Base-by-base conservation (phyloP, 148 eudicot species). In the Polygonum aviculare region DNA sequence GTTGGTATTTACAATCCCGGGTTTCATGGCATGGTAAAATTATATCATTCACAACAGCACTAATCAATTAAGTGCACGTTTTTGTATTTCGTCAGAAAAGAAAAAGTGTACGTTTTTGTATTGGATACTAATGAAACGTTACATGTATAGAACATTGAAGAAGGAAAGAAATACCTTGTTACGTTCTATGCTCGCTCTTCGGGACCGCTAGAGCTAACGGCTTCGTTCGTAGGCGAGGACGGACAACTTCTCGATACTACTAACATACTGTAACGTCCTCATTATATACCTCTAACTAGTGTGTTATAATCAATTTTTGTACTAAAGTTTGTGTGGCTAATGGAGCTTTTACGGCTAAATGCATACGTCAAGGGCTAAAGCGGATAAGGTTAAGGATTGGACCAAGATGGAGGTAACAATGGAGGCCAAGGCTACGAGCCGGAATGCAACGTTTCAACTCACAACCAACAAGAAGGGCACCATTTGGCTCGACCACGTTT, bases 401-500 rank as follows among this genome's bases (percentile, higher is more conserved):
- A 86, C 88, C 62, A 94, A 79, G 79, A 62, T 85, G 72, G 85
- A 86, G 83, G 65, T 80, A 18, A 52, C 71, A 11, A 70, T 94
- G 75, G 72, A 69, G 79, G 95, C 98, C n/a, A 80, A 40, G 11
- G 88, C 59, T 16, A 84, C 93, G 2, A 75, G 85, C 57, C 70
- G 73, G 41, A 82, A 86, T 62, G 81, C 91, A 67, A 86, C 90
- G 75, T 83, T 94, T 78, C 91, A 91, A 33, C 71, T 94, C 21
- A 91, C 90, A 19, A 88, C 95, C 10, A 85, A 48, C 38, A 85
- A 74, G 69, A 88, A 80, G 31, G 88, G 91, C 45, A 83, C 83
- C 35, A 81, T 90, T 76, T 93, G 98, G 98, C 85, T 94, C 71
- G 98, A 94, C 80, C 98, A 94, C 83, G 91, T 94, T 3, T 94